These are phyloP conservation scores for Aureobasidium vineae DNA, from an alignment of 2,329 filamentous ascomycete species.

Conservation along the genomic window DNA sequence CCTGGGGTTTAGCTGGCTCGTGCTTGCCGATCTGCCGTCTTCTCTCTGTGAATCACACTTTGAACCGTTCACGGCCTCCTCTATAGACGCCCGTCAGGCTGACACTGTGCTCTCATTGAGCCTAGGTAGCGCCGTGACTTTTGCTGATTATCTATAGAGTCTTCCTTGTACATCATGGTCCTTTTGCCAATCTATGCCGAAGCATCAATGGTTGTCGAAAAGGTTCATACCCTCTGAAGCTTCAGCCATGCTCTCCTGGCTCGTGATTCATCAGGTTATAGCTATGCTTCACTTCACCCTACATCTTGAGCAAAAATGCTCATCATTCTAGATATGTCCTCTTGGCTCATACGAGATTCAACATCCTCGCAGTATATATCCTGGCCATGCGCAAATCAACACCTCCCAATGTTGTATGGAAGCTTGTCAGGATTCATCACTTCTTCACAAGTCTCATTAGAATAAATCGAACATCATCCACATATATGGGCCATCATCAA, in stretches of 20 bases:
- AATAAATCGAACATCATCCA: background rate
- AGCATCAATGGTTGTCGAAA: background rate
- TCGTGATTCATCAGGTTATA: background rate
- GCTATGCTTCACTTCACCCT: background rate
- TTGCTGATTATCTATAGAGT: background rate
- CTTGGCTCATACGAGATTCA: background rate
- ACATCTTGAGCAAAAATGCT: constrained; percentile 9
- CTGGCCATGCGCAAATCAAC: background rate
- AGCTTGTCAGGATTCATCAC: background rate
- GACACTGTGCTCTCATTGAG: background rate
- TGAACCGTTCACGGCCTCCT: background rate
- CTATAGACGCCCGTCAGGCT: background rate
- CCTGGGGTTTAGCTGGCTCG: background rate
- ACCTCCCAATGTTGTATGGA: too few species aligned
- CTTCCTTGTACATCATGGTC: background rate
- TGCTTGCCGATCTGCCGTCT: constrained; percentile 16
- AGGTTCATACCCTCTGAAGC: background rate
- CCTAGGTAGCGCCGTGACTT: background rate
- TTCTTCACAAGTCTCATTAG: too few species aligned
- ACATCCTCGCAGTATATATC: background rate
- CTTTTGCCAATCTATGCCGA: background rate
- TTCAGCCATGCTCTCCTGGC: background rate
- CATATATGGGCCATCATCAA: background rate
- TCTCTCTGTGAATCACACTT: background rate
- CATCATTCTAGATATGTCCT: background rate